These are phyloP conservation scores for Sporothrix phasma DNA, from an alignment of 2,329 filamentous ascomycete genomes.

Conservation along the genomic window DNA sequence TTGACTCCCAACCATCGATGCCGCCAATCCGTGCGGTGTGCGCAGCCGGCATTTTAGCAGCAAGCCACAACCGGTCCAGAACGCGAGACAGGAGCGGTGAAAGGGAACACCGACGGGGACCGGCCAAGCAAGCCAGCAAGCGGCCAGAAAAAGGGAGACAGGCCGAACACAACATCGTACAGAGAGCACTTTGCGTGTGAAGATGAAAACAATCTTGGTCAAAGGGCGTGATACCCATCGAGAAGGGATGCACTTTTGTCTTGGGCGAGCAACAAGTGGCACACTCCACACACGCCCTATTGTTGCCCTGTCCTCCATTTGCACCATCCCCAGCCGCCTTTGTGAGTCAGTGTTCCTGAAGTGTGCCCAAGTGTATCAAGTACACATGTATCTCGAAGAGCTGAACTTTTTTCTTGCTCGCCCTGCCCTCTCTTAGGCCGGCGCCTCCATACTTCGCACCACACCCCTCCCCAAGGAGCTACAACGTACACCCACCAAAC, in stretches of 20 bases:
- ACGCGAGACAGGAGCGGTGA: background rate
- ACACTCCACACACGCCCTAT: background rate
- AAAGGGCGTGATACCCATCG: background rate
- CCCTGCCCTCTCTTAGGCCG: background rate
- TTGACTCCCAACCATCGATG: background rate
- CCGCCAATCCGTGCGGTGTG: background rate
- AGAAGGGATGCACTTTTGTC: constrained; percentile 7
- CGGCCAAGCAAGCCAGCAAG: background rate
- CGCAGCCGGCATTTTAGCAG: background rate
- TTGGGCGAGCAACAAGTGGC: background rate
- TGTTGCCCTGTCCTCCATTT: background rate
- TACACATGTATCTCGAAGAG: no score
- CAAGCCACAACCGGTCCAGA: background rate
- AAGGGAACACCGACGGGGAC: no score
- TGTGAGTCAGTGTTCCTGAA: no score
- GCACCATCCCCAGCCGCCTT: background rate
- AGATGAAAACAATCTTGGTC: background rate
- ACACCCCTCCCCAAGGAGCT: background rate
- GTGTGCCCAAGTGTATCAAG: no score
- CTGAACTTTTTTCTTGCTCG: background rate
- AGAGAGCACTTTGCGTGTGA: background rate
- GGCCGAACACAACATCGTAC: no score
- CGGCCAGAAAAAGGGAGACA: background rate
- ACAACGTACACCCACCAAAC: background rate
- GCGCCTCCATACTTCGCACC: no score